Conservation (phyloP, 73 alveolate species). For the Effrenium voratum region DNA sequence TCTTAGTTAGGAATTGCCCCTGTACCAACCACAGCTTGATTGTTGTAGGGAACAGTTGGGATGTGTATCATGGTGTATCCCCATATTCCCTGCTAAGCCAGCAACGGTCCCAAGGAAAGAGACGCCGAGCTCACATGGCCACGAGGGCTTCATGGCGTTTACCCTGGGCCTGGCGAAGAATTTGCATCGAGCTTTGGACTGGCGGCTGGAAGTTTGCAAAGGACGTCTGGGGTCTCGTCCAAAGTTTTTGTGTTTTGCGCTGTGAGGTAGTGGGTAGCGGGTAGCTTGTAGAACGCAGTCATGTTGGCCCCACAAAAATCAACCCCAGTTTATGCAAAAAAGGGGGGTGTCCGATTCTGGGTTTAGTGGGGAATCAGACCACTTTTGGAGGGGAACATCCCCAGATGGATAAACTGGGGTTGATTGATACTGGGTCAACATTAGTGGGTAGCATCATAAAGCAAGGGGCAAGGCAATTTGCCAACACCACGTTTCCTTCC, state of each 20-base stretch:
- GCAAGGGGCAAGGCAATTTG: no score
- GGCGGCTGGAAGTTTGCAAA: constrained; percentile 4
- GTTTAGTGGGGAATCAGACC: not conserved
- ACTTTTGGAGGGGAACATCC: not conserved
- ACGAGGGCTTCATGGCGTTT: not conserved
- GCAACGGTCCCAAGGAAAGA: not conserved
- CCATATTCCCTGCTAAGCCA: not conserved
- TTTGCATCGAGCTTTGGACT: not conserved
- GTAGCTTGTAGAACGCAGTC: not conserved
- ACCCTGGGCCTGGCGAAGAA: not conserved
- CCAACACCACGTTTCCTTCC: no score
- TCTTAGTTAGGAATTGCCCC: not conserved
- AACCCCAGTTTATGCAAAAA: not conserved
- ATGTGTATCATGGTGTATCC: not conserved
- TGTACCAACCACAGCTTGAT: not conserved
- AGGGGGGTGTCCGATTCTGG: not conserved
- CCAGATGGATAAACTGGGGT: not conserved
- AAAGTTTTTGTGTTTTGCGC: not conserved
- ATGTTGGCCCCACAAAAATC: not conserved
- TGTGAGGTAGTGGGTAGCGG: not conserved
- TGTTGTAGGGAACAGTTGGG: not conserved
- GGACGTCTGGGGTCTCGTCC: not conserved
- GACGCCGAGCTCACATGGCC: not conserved
- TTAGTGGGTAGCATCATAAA: no score
- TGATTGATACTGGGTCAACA: no score